Percentiles rank a stretch among this genome's conserved stretches.
phyloP scores from a whole-genome alignment of 768 basidiomycete genomes.

The Suillus subluteus region DNA sequence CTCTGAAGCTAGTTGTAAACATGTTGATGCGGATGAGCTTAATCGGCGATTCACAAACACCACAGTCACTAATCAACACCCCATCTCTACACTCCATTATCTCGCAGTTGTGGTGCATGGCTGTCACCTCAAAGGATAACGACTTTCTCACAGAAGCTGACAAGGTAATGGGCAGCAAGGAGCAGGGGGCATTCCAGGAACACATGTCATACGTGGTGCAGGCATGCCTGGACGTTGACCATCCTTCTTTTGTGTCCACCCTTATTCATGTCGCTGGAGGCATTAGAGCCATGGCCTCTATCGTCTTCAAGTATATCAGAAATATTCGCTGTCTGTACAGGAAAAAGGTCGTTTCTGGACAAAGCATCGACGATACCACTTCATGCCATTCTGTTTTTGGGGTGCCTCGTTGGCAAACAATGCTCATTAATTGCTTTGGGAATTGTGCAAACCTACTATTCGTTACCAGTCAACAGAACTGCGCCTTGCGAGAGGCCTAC shows the following conservation, averaged over 20 bases:
- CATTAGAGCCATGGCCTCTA: constrained; percentile 2
- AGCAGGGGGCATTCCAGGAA: constrained; percentile 8
- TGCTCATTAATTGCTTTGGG: constrained; percentile 11
- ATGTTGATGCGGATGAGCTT: constrained; percentile 9
- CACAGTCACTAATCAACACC: constrained; percentile 5
- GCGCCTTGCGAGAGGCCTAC: constrained; percentile 7
- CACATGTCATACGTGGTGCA: constrained; percentile 12
- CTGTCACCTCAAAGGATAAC: constrained; percentile 5
- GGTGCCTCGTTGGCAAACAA: constrained; percentile 4
- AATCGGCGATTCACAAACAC: constrained; percentile 1
- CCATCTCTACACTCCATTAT: constrained; percentile 6
- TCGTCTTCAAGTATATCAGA: constrained; percentile 2
- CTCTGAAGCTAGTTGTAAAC: constrained; percentile 7
- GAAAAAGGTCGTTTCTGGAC: constrained; percentile 4
- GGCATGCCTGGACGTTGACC: constrained; percentile 6
- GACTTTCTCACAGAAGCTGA: constrained; percentile 8
- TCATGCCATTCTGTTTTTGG: background rate
- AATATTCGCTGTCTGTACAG: constrained; percentile 7
- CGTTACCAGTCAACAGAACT: constrained; percentile 5
- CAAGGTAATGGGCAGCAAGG: constrained; percentile 10
- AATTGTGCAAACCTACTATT: constrained; percentile 9
- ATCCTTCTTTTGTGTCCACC: constrained; percentile 1
- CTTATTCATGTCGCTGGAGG: constrained; percentile 10
- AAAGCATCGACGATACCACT: constrained; percentile 6
- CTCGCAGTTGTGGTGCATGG: constrained; percentile 7